Conservation (phyloP, 139 green algal genomes). For the Haematococcus lacustris region DNA sequence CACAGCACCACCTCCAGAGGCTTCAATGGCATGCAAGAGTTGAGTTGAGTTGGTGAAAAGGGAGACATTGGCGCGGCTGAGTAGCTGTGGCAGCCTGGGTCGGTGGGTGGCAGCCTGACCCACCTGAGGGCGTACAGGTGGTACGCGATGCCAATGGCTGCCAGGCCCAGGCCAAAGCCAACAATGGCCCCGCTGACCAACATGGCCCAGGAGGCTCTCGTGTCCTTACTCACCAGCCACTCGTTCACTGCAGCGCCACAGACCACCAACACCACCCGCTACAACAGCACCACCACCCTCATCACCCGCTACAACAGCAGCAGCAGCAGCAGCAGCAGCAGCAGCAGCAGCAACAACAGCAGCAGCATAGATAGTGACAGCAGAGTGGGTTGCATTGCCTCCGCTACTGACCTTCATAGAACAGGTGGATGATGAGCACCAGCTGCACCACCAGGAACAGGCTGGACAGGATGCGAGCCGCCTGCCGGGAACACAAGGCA, state of each 20-base stretch:
- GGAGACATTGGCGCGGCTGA: background rate
- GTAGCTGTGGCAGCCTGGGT: background rate
- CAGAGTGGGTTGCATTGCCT: too few species aligned
- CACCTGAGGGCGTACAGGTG: slow-evolving; percentile 53
- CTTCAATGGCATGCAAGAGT: background rate
- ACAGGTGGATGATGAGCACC: slow-evolving; percentile 67
- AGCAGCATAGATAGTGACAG: too few species aligned
- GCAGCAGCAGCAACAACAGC: too few species aligned
- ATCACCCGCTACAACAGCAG: too few species aligned
- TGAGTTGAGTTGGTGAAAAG: background rate
- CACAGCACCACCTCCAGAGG: background rate
- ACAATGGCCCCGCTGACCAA: slow-evolving; percentile 34
- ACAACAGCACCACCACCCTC: too few species aligned
- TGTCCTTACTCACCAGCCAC: slow-evolving; percentile 42
- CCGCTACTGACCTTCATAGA: too few species aligned
- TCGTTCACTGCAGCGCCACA: too few species aligned
- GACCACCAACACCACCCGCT: too few species aligned
- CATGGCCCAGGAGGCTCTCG: slow-evolving; percentile 15
- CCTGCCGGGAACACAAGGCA: slow-evolving; percentile 15
- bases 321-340: too few species aligned
- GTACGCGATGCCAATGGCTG: slow-evolving; percentile 57
- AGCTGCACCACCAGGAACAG: slow-evolving; percentile 78
- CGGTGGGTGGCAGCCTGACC: background rate
- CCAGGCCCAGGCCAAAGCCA: slow-evolving; percentile 39
- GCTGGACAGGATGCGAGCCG: slow-evolving; percentile 44